phyloP scores from a whole-genome alignment of 257 asterid species.

The Datura wrightii region DNA sequence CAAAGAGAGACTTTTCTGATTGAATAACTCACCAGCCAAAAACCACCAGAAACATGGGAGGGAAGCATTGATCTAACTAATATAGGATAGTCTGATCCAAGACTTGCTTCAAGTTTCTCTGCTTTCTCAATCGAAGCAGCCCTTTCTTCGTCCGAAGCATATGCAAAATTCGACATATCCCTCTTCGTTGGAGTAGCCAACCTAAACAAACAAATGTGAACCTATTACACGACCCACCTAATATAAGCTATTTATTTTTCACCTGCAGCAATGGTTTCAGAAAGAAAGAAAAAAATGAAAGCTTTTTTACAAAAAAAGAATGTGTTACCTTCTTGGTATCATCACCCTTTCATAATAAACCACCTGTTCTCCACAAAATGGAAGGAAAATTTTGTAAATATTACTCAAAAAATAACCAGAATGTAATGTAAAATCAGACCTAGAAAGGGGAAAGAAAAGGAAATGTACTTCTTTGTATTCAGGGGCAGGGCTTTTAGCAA shows the following conservation, averaged over 20 bases:
- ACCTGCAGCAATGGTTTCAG: neutral
- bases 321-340: conserved; percentile 71
- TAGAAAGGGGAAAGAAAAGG: neutral
- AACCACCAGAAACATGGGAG: conserved; percentile 95
- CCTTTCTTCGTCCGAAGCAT: conserved; percentile 81
- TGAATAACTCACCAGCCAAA: conserved; percentile 81
- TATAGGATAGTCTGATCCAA: conserved; percentile 57
- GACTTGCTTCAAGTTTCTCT: conserved; percentile 57
- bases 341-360: conserved; percentile 62
- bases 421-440: neutral
- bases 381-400: neutral
- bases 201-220: conserved; percentile 43
- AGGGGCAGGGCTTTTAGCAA: conserved; percentile 63
- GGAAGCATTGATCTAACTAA: conserved; percentile 87
- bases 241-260: neutral
- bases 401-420: neutral
- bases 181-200: conserved; percentile 46
- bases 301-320: neutral
- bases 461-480: conserved; percentile 68
- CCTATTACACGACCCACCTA: neutral
- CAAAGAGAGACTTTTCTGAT: neutral
- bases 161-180: conserved; percentile 58
- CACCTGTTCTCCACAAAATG: conserved; percentile 50
- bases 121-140: conserved; percentile 65
- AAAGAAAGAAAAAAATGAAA: neutral